Evolutionary conservation across 768 basidiomycete genomes (phyloP).

Genomic region (Hericium alpestre): DNA sequence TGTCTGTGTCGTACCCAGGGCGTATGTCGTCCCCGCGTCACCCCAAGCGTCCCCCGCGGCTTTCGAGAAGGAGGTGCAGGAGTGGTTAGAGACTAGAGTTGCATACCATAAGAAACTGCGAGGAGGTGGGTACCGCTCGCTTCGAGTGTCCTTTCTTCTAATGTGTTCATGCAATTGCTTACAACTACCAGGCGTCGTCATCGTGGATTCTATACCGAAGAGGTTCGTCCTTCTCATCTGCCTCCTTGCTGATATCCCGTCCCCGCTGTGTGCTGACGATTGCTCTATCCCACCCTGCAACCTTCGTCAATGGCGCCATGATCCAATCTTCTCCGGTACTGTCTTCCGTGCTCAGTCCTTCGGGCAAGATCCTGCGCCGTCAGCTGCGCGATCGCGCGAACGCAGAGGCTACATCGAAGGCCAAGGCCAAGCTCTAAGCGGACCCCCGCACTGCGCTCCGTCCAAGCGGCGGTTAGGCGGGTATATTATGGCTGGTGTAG

Average conservation of each 20-base stretch:
- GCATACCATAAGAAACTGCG: conserved; percentile 67
- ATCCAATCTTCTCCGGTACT: too few species aligned
- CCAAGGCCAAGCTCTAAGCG: conserved; percentile 1
- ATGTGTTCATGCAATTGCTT: neutral
- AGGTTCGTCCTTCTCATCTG: conserved; percentile 31
- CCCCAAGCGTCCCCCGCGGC: conserved; percentile 25
- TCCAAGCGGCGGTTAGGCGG: too few species aligned
- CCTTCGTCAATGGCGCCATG: too few species aligned
- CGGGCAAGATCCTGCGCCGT: conserved; percentile 80
- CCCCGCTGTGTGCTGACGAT: neutral
- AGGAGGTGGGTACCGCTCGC: conserved; percentile 31
- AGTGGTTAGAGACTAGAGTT: conserved; percentile 59
- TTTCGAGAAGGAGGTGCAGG: conserved; percentile 37
- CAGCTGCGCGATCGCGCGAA: conserved; percentile 63
- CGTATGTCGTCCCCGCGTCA: conserved; percentile 46
- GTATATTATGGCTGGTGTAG: too few species aligned
- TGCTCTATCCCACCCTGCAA: too few species aligned
- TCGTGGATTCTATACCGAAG: conserved; percentile 58
- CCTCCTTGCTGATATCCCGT: neutral
- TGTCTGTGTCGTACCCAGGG: conserved; percentile 25
- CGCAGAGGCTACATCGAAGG: conserved; percentile 25
- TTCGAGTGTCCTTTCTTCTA: neutral
- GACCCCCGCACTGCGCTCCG: too few species aligned
- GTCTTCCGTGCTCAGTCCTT: conserved; percentile 36
- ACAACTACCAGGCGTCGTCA: conserved; percentile 27